A percentile compares a stretch with the other conserved stretches of the same genome.
These are phyloP conservation scores for Wilhelminamyces savonicus DNA, from an alignment of 805 yeast species.

Conservation along the genomic window DNA sequence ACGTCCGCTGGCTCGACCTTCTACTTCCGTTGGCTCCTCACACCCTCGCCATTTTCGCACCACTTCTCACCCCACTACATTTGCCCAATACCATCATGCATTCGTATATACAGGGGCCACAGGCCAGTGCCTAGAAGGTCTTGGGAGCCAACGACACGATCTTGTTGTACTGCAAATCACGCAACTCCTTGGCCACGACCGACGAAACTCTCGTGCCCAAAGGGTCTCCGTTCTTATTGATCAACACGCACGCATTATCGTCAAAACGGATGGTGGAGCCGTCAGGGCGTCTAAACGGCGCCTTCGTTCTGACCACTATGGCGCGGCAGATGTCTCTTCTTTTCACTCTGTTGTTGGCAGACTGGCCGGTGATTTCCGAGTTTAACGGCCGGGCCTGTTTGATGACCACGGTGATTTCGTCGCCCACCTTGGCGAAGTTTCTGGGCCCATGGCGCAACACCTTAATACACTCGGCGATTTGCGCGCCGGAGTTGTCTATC, in stretches of 20 bases:
- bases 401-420: conserved; percentile 88
- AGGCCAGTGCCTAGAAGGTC: conserved; percentile 6
- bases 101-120: not conserved
- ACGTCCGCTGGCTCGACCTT: no score
- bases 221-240: conserved; percentile 90
- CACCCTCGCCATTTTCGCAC: no score
- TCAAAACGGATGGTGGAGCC: conserved; percentile 85
- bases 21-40: no score
- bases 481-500: conserved; percentile 94
- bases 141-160: conserved; percentile 89
- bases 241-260: conserved; percentile 94
- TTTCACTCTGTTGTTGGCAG: conserved; percentile 75
- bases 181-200: conserved; percentile 86
- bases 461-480: conserved; percentile 91
- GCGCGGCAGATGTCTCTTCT: conserved; percentile 96
- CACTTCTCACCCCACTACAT: not conserved
- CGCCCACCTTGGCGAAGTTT: conserved; percentile 82
- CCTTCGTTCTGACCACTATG: conserved; percentile 88
- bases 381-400: conserved; percentile 81
- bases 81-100: not conserved
- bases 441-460: conserved; percentile 85
- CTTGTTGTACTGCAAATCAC: conserved; percentile 76
- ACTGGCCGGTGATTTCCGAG: conserved; percentile 65
- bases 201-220: conserved; percentile 89
- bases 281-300: conserved; percentile 69